A percentile compares a stretch with the other conserved stretches of the same genome.
Evolutionary conservation across 2,329 filamentous ascomycete species (phyloP).

Genomic region (Didymellaceae sp.): DNA sequence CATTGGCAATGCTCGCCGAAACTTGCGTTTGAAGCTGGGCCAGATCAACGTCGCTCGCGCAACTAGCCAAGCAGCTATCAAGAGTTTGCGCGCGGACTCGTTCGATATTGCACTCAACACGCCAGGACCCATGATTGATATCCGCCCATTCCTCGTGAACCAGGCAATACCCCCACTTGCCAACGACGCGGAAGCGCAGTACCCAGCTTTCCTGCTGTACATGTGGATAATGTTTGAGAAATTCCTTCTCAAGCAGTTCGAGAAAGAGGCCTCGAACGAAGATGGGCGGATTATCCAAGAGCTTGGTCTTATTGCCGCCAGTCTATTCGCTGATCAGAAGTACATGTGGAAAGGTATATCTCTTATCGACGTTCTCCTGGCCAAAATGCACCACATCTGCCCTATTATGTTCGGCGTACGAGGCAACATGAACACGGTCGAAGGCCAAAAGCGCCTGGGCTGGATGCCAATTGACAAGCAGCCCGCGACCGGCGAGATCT

Average conservation of each 20-base stretch:
- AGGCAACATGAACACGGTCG: slow-evolving; percentile 72
- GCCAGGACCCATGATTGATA: slow-evolving; percentile 42
- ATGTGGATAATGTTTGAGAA: slow-evolving; percentile 80
- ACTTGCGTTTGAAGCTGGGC: slow-evolving; percentile 40
- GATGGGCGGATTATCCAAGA: slow-evolving; percentile 67
- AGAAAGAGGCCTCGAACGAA: slow-evolving; percentile 47
- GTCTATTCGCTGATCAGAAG: slow-evolving; percentile 73
- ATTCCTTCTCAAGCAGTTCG: slow-evolving; percentile 68
- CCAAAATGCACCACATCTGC: slow-evolving; percentile 81
- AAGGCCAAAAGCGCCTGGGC: slow-evolving; percentile 42
- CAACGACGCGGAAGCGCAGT: slow-evolving; percentile 45
- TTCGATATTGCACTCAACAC: slow-evolving; percentile 34
- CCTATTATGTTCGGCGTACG: slow-evolving; percentile 85
- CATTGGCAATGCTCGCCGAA: slow-evolving; percentile 43
- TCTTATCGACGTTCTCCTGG: slow-evolving; percentile 82
- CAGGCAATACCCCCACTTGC: slow-evolving; percentile 37
- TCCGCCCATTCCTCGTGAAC: slow-evolving; percentile 46
- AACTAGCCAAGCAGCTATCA: slow-evolving; percentile 37
- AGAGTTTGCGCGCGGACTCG: slow-evolving; percentile 36
- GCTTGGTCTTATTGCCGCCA: slow-evolving; percentile 76
- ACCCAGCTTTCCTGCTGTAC: slow-evolving; percentile 64
- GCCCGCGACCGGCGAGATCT: slow-evolving; percentile 64
- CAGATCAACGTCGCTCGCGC: slow-evolving; percentile 42
- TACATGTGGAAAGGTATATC: slow-evolving; percentile 72
- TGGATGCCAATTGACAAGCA: slow-evolving; percentile 32